These are phyloP conservation scores for Ulvella scutata DNA, from an alignment of 139 green algal species.

Conservation along the genomic window DNA sequence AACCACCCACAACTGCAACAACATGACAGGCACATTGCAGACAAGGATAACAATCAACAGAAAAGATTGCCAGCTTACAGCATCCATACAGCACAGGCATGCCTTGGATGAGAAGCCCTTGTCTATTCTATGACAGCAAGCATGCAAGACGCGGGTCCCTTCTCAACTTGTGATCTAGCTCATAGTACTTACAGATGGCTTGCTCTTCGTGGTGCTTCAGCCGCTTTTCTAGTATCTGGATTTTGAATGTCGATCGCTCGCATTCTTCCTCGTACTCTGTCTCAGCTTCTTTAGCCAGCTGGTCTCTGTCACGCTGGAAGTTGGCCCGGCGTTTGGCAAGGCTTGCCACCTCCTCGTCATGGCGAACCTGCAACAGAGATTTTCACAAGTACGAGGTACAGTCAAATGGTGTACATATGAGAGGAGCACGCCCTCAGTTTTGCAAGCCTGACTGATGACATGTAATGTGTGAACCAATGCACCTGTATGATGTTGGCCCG, in stretches of 20 bases:
- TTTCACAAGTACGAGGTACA: neutral
- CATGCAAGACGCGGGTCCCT: constrained; percentile 39
- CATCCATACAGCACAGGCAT: too few relatives aligned
- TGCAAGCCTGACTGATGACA: neutral
- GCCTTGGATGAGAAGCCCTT: too few relatives aligned
- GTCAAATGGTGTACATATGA: neutral
- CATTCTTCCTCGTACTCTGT: constrained; percentile 60
- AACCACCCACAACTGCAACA: too few relatives aligned
- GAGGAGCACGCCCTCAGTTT: neutral
- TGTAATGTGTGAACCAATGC: neutral
- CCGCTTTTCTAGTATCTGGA: constrained; percentile 61
- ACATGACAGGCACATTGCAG: too few relatives aligned
- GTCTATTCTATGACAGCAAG: constrained; percentile 24
- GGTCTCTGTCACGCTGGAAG: constrained; percentile 62
- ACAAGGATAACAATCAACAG: too few relatives aligned
- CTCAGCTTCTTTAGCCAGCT: constrained; percentile 55
- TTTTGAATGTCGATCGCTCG: constrained; percentile 43
- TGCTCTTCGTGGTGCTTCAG: constrained; percentile 71
- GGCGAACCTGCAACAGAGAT: constrained; percentile 25
- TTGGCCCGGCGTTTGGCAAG: constrained; percentile 51
- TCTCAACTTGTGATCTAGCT: constrained; percentile 58
- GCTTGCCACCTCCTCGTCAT: constrained; percentile 57
- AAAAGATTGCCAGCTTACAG: too few relatives aligned
- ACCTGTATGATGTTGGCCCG: constrained; percentile 74
- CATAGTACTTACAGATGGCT: constrained; percentile 68